Conservation (phyloP, 2,329 filamentous ascomycete species). For the Plenodomus lindquistii region DNA sequence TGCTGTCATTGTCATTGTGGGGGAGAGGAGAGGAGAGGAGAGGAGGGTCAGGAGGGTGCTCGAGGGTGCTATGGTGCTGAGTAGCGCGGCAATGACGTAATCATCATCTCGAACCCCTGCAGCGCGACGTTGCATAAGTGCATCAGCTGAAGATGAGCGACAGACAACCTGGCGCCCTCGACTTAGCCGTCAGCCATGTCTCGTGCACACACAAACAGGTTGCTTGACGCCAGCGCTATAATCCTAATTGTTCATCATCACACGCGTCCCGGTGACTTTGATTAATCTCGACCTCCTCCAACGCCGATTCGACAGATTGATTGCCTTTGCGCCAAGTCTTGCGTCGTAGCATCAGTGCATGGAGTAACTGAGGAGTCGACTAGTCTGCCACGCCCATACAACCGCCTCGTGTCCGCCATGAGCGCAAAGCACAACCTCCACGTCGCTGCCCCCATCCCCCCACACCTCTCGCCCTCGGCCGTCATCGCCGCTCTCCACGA, state of each 20-base stretch:
- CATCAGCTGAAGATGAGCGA: neutral
- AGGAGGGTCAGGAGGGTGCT: too few relatives aligned
- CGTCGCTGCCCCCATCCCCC: slow-evolving; percentile 33
- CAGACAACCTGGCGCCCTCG: neutral
- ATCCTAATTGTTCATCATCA: neutral
- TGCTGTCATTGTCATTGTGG: too few relatives aligned
- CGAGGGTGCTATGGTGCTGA: too few relatives aligned
- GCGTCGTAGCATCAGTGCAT: neutral
- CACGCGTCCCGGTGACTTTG: neutral
- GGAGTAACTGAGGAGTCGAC: too few relatives aligned
- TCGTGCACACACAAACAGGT: neutral
- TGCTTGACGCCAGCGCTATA: neutral
- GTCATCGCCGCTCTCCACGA: slow-evolving; percentile 40
- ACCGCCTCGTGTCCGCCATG: slow-evolving; percentile 7
- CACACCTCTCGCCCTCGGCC: slow-evolving; percentile 26
- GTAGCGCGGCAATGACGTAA: neutral
- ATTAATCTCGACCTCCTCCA: neutral
- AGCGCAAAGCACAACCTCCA: slow-evolving; percentile 39
- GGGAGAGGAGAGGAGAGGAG: too few relatives aligned
- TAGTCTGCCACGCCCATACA: neutral
- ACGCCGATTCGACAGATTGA: slow-evolving; percentile 6
- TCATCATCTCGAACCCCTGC: neutral
- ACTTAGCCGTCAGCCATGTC: neutral
- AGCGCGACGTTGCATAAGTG: neutral
- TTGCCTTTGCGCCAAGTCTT: neutral